These are phyloP conservation scores for Daldinia bambusicola DNA, from an alignment of 495 filamentous ascomycete genomes.

Conservation along the genomic window DNA sequence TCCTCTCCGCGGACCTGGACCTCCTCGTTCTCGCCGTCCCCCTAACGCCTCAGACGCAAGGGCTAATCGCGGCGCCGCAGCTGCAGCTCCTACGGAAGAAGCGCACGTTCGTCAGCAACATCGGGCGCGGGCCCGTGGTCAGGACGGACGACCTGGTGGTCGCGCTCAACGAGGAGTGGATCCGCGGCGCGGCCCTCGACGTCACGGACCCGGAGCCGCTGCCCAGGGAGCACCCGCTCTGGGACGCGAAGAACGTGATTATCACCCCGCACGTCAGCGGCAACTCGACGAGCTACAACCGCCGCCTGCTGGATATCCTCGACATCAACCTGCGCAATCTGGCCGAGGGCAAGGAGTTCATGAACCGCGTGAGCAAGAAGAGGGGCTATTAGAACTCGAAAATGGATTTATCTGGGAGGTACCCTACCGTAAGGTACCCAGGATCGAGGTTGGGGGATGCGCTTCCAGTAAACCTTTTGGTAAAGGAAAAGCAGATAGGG, in stretches of 20 bases:
- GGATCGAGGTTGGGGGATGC: neutral
- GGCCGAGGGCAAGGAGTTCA: slow-evolving; percentile 67
- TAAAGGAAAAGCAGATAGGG: neutral
- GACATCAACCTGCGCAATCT: slow-evolving; percentile 68
- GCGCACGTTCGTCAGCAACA: slow-evolving; percentile 75
- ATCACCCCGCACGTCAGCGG: slow-evolving; percentile 86
- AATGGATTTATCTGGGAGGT: too few species aligned
- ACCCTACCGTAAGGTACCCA: neutral
- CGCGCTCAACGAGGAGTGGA: slow-evolving; percentile 65
- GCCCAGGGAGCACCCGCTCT: slow-evolving; percentile 73
- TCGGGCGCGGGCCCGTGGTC: slow-evolving; percentile 76
- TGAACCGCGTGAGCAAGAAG: slow-evolving; percentile 74
- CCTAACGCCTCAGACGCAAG: slow-evolving; percentile 71
- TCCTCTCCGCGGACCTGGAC: slow-evolving; percentile 76
- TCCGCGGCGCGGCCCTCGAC: slow-evolving; percentile 82
- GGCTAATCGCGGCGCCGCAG: slow-evolving; percentile 71
- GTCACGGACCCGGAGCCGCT: slow-evolving; percentile 90
- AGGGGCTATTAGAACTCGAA: slow-evolving; percentile 65
- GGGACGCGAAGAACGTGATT: slow-evolving; percentile 76
- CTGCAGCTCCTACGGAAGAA: slow-evolving; percentile 68
- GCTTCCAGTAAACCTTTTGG: neutral
- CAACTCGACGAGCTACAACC: slow-evolving; percentile 64
- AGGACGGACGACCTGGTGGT: slow-evolving; percentile 73
- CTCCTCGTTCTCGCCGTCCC: slow-evolving; percentile 79
- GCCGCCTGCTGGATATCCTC: slow-evolving; percentile 69